Conservation (phyloP, 2,329 filamentous ascomycete species). For the Aspergillus alliaceus region DNA sequence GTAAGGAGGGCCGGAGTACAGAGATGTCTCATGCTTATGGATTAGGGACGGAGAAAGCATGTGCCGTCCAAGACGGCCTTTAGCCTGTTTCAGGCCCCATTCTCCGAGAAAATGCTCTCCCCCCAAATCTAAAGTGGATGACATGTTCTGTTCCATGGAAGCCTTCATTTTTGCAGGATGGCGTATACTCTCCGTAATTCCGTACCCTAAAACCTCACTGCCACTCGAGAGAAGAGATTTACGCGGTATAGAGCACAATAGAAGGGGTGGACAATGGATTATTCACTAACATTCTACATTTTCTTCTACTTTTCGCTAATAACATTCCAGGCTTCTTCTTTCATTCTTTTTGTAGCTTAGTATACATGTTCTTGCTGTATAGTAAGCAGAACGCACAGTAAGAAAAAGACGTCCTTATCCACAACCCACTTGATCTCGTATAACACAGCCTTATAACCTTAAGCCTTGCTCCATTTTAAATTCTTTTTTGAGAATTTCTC, state of each 20-base stretch:
- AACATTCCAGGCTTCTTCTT: background rate
- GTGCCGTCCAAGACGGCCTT: conserved; percentile 20
- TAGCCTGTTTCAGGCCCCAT: conserved; percentile 30
- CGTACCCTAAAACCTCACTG: background rate
- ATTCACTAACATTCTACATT: background rate
- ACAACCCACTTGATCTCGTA: background rate
- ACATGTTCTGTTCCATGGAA: conserved; percentile 9
- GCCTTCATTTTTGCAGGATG: background rate
- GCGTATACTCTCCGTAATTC: background rate
- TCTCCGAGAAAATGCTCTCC: conserved; percentile 19
- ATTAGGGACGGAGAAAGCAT: conserved; percentile 11
- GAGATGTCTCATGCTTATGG: background rate
- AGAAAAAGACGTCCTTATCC: background rate
- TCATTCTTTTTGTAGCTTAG: background rate
- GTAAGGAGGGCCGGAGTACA: background rate
- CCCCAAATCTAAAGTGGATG: conserved; percentile 5
- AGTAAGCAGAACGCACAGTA: background rate
- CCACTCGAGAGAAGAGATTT: background rate
- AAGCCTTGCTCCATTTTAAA: background rate
- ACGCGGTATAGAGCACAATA: background rate
- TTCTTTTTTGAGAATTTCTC: background rate
- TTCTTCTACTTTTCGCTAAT: background rate
- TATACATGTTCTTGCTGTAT: background rate
- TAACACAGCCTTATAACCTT: background rate
- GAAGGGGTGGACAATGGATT: background rate